Evolutionary conservation across 2,329 filamentous ascomycete species (phyloP).

Genomic region (Fusarium sp.): DNA sequence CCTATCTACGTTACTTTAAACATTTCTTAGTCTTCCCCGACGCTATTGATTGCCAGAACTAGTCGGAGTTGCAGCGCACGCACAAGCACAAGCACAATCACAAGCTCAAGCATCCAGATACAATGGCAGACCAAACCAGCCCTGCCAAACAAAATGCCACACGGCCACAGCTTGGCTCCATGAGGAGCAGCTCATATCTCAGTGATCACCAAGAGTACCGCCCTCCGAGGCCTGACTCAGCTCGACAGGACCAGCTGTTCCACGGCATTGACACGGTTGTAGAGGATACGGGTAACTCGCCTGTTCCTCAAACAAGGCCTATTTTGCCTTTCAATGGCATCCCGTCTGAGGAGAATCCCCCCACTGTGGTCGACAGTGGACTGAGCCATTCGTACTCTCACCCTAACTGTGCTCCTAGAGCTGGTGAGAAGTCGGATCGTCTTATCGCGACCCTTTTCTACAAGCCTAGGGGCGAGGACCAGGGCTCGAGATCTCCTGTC

Average conservation of each 20-base stretch:
- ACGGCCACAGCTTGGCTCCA: constrained; percentile 62
- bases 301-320: constrained; percentile 53
- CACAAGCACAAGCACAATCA: constrained; percentile 1
- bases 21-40: not conserved
- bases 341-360: constrained; percentile 68
- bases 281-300: constrained; percentile 60
- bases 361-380: constrained; percentile 70
- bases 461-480: constrained; percentile 55
- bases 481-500: constrained; percentile 48
- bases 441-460: constrained; percentile 74
- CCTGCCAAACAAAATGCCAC: constrained; percentile 49
- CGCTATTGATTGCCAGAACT: constrained; percentile 8
- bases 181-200: constrained; percentile 71
- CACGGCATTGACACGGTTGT: constrained; percentile 74
- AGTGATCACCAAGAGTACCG: constrained; percentile 73
- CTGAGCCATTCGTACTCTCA: constrained; percentile 72
- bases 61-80: constrained; percentile 27
- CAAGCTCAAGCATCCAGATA: not conserved
- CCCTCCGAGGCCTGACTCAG: constrained; percentile 64
- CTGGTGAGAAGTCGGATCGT: constrained; percentile 60
- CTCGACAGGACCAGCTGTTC: constrained; percentile 58
- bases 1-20: not conserved
- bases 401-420: constrained; percentile 67
- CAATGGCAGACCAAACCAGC: constrained; percentile 49
- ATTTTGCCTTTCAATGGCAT: constrained; percentile 68